Percentiles rank a stretch among this genome's conserved stretches.
These are phyloP conservation scores for Kwoniella europaea DNA, from an alignment of 768 basidiomycete species.

Conservation along the genomic window DNA sequence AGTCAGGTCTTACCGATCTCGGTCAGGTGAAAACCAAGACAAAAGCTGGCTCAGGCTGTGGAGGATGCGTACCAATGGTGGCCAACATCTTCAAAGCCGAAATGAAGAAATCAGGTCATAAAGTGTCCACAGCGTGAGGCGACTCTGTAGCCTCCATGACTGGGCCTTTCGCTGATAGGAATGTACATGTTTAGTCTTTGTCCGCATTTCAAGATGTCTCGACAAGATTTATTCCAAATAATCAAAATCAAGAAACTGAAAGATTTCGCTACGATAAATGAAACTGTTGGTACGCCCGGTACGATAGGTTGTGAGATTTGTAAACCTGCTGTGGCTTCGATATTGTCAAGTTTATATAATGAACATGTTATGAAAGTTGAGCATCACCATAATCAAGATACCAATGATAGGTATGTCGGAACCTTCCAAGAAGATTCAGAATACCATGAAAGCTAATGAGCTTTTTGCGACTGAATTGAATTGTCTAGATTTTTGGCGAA, in stretches of 20 bases:
- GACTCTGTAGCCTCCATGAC: background rate
- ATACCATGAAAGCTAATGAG: background rate
- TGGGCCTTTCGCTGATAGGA: background rate
- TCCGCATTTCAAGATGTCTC: constrained; percentile 68
- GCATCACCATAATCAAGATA: constrained; percentile 74
- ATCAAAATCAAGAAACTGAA: constrained; percentile 69
- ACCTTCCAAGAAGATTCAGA: background rate
- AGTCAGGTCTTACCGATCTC: constrained; percentile 63
- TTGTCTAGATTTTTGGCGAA: constrained; percentile 66
- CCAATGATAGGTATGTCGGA: constrained; percentile 63
- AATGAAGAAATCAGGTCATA: constrained; percentile 71
- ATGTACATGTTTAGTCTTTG: constrained; percentile 60
- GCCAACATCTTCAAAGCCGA: constrained; percentile 63
- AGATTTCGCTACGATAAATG: constrained; percentile 67
- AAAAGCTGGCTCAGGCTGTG: constrained; percentile 74
- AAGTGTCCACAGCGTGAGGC: constrained; percentile 61
- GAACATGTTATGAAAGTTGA: constrained; percentile 69
- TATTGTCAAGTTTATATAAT: constrained; percentile 66
- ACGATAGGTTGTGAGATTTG: constrained; percentile 74
- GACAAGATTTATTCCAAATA: constrained; percentile 71
- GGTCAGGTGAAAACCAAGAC: constrained; percentile 68
- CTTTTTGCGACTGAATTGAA: background rate
- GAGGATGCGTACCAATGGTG: constrained; percentile 72
- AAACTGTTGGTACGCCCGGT: constrained; percentile 62
- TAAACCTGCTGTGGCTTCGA: constrained; percentile 69